Evolutionary conservation across 1,284 basidiomycete species (phyloP).

Genomic region (Cutaneotrichosporon sp.): DNA sequence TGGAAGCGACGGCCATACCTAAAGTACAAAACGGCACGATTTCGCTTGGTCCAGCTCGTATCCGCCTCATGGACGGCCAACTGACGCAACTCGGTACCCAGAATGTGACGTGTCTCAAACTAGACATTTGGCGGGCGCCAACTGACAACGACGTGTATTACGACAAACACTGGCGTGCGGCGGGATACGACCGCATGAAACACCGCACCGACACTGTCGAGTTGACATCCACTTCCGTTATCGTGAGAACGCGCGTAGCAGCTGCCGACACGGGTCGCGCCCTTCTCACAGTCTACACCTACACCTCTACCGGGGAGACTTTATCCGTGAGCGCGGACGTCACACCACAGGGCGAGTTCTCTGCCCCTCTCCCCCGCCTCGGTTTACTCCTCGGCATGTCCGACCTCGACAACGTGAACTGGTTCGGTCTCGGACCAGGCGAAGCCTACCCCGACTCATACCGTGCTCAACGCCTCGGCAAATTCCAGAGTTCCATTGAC

Average conservation of each 20-base stretch:
- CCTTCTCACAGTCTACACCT: slow-evolving; percentile 24
- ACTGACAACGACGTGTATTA: slow-evolving; percentile 29
- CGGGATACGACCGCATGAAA: slow-evolving; percentile 29
- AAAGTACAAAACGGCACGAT: background rate
- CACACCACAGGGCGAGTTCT: slow-evolving; percentile 25
- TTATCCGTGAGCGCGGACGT: slow-evolving; percentile 19
- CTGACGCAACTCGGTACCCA: slow-evolving; percentile 19
- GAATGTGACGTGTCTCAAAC: background rate
- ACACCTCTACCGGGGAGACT: slow-evolving; percentile 12
- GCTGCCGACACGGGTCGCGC: slow-evolving; percentile 24
- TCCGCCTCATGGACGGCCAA: slow-evolving; percentile 16
- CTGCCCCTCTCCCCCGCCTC: slow-evolving; percentile 23
- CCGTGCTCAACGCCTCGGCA: slow-evolving; percentile 13
- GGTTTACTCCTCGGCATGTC: slow-evolving; percentile 24
- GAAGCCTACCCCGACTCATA: slow-evolving; percentile 27
- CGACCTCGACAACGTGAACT: slow-evolving; percentile 15
- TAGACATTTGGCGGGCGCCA: slow-evolving; percentile 31
- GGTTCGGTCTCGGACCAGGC: slow-evolving; percentile 26
- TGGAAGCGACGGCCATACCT: background rate
- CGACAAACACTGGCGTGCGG: background rate
- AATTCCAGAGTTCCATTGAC: slow-evolving; percentile 18
- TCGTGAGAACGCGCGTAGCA: slow-evolving; percentile 22
- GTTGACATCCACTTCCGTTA: slow-evolving; percentile 11
- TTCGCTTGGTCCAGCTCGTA: slow-evolving; percentile 22
- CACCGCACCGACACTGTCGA: slow-evolving; percentile 21